A percentile compares a stretch with the other conserved stretches of the same genome.
Evolutionary conservation across 2,329 filamentous ascomycete genomes (phyloP).

Genomic region (Talaromyces sp.): DNA sequence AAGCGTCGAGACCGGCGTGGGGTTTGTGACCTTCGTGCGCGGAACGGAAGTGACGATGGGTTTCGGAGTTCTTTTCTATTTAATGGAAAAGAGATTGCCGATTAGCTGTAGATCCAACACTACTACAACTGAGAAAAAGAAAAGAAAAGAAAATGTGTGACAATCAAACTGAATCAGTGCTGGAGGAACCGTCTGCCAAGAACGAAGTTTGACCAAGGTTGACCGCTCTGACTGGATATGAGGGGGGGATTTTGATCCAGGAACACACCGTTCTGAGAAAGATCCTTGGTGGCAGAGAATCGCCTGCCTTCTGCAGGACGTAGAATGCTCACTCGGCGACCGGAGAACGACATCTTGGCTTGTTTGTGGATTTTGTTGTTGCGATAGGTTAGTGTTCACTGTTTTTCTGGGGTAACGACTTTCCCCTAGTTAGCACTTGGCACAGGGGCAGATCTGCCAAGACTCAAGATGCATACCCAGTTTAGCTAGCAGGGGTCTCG

Average conservation of each 20-base stretch:
- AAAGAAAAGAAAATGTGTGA: not conserved
- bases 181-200: conserved; percentile 11
- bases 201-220: conserved; percentile 1
- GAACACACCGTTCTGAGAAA: conserved; percentile 46
- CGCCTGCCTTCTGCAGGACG: conserved; percentile 39
- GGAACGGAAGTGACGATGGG: conserved; percentile 84
- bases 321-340: conserved; percentile 46
- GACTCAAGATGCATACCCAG: conserved; percentile 2
- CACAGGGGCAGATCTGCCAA: conserved; percentile 3
- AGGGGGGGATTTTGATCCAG: not conserved
- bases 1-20: conserved; percentile 86
- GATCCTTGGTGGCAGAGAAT: conserved; percentile 45
- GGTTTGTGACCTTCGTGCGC: conserved; percentile 88
- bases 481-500: not conserved
- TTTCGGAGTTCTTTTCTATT: conserved; percentile 75
- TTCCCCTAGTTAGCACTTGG: not conserved
- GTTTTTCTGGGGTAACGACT: conserved; percentile 2
- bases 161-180: not conserved
- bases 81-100: conserved; percentile 48
- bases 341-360: conserved; percentile 47
- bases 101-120: not conserved
- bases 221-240: conserved; percentile 1
- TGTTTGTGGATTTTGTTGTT: conserved; percentile 9
- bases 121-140: not conserved
- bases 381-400: conserved; percentile 20